A percentile compares a stretch with the other conserved stretches of the same genome.
These are phyloP conservation scores for Alternaria sp. DNA, from an alignment of 2,329 filamentous ascomycete species.

Conservation along the genomic window DNA sequence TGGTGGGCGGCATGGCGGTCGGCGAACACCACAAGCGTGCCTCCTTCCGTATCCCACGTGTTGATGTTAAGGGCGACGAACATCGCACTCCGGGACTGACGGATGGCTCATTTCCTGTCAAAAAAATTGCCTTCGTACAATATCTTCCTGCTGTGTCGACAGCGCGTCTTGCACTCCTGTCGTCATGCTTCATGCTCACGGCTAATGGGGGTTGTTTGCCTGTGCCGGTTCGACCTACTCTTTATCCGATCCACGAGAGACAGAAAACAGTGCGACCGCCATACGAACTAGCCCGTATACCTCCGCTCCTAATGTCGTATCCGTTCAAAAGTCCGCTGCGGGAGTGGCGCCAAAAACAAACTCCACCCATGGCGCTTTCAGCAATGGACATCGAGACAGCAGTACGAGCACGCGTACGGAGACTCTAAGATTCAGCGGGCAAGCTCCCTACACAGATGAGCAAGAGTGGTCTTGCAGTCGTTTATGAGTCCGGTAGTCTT, in stretches of 20 bases:
- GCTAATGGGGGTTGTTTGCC: neutral
- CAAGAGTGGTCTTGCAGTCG: neutral
- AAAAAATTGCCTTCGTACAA: neutral
- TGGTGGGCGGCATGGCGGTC: neutral
- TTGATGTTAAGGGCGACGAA: neutral
- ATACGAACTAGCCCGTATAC: neutral
- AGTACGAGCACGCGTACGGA: neutral
- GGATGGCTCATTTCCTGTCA: neutral
- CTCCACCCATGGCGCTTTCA: neutral
- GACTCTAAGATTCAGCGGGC: neutral
- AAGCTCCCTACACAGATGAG: neutral
- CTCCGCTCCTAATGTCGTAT: neutral
- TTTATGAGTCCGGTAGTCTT: neutral
- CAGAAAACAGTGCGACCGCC: neutral
- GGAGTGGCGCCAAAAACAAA: neutral
- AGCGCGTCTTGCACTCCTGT: neutral
- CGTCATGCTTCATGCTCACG: neutral
- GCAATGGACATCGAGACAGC: neutral
- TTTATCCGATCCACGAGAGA: neutral
- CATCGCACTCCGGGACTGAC: neutral
- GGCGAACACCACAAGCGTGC: neutral
- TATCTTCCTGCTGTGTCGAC: neutral
- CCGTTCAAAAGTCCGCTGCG: neutral
- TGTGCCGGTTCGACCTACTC: neutral
- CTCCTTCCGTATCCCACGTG: neutral